Percentiles rank a stretch among this genome's conserved stretches.
These are phyloP conservation scores for Pisolithus tinctorius DNA, from an alignment of 768 basidiomycete genomes.

Conservation along the genomic window DNA sequence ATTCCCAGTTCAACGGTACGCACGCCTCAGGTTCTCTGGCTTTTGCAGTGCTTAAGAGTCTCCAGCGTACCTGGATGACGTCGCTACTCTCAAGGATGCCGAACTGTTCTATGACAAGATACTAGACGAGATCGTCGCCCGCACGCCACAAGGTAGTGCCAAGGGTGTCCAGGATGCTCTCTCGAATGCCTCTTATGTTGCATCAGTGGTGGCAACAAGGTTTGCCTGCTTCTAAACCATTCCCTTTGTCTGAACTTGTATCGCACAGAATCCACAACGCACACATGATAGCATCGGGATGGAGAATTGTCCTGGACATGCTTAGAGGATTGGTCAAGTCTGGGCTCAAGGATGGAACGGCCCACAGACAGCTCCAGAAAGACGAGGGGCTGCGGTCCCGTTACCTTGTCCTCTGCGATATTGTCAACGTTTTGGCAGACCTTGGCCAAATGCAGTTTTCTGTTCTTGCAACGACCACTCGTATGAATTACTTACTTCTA, in stretches of 20 bases:
- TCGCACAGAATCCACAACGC: constrained; percentile 66
- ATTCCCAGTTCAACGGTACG: constrained; percentile 68
- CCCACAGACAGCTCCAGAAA: constrained; percentile 47
- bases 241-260: constrained; percentile 1
- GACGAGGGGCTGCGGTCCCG: constrained; percentile 45
- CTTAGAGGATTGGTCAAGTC: constrained; percentile 49
- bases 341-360: constrained; percentile 47
- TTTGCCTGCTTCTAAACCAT: constrained; percentile 20
- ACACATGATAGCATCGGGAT: constrained; percentile 77
- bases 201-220: constrained; percentile 55
- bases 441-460: constrained; percentile 62
- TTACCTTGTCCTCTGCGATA: constrained; percentile 60
- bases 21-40: neutral
- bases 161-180: constrained; percentile 23
- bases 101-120: constrained; percentile 56
- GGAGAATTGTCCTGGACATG: constrained; percentile 63
- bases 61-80: constrained; percentile 63
- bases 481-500: constrained; percentile 35
- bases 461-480: constrained; percentile 59
- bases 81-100: constrained; percentile 59
- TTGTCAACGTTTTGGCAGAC: constrained; percentile 52
- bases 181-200: constrained; percentile 45
- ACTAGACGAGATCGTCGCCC: constrained; percentile 48
- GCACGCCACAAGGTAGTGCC: constrained; percentile 27
- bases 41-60: constrained; percentile 7